Base-by-base conservation (phyloP, 768 basidiomycete species). In the Macrocybe gigantea region DNA sequence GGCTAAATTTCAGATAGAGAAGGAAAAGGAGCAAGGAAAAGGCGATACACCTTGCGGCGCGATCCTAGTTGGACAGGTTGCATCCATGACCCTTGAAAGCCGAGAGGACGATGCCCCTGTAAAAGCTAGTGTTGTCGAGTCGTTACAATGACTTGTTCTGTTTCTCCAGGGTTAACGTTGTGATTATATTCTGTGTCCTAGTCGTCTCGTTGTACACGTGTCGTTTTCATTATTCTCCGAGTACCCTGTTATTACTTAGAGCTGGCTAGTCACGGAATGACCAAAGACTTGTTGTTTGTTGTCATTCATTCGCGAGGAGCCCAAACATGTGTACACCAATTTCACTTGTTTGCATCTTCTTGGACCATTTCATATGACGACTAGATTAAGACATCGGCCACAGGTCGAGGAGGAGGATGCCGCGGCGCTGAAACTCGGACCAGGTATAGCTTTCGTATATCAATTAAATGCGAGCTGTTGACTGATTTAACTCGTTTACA, bases 341-440 rank as follows among this genome's bases (percentile, higher is more conserved):
- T 38, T 40, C 14, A 22, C 22, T 22, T 22, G 22, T 22, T 22
- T 22, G 22, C 22, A 2, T 44, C 7, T 2, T 30, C 33, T n/a
- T 42, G 31, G n/a, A 34, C 30, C 41, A 44, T 49, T 47, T 32
- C 38, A 48, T 30, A 82, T 79, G 78, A 72, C 83, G 57, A 76
- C 82, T 29, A 71, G 82, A 59, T 68, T 85, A 46, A 78, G 84
- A 54, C 85, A 85, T 58, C 73, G 84, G 56, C 74, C 78, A 14
- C 68, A 75, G 14, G 68, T 70, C 9, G 90, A 93, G 57, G 89
- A 92, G 53, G 90, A 93, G 64, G 90, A 93, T 68, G 90, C 90
- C 0, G 79, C 90, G 10, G 80, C 83, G 12, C 66, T 93, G 57
- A 92, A 92, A 61, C 82, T 93, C 29, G 90, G 90, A 12, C 66